Evolutionary conservation across 1,139 yeast species (phyloP).

Genomic region (Lipomyces yarrowii): DNA sequence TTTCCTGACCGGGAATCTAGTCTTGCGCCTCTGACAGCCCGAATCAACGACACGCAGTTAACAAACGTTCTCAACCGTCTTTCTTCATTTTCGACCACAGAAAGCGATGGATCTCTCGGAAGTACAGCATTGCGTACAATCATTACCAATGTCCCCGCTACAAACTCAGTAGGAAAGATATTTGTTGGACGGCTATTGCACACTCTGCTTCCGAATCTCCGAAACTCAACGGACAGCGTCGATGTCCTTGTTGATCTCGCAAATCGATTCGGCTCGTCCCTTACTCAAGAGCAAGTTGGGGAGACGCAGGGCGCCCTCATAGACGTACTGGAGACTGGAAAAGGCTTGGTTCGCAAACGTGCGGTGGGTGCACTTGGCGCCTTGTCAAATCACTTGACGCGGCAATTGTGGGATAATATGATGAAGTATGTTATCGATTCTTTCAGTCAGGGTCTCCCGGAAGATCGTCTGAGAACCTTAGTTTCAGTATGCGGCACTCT

Average conservation of each 20-base stretch:
- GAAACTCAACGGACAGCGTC: conserved; percentile 57
- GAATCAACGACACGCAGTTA: conserved; percentile 35
- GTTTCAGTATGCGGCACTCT: conserved; percentile 39
- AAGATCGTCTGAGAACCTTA: conserved; percentile 33
- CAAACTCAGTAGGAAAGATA: conserved; percentile 41
- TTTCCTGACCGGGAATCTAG: conserved; percentile 25
- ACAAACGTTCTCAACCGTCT: conserved; percentile 33
- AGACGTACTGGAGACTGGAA: conserved; percentile 34
- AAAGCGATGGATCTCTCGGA: conserved; percentile 53
- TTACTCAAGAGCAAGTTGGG: conserved; percentile 49
- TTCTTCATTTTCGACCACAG: conserved; percentile 25
- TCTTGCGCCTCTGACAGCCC: conserved; percentile 46
- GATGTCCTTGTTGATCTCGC: conserved; percentile 66
- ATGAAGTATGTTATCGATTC: conserved; percentile 34
- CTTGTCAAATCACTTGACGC: conserved; percentile 47
- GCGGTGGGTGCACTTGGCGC: conserved; percentile 59
- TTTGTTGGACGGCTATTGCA: conserved; percentile 44
- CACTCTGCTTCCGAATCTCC: conserved; percentile 39
- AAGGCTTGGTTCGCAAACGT: conserved; percentile 42
- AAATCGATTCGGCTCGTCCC: conserved; percentile 55
- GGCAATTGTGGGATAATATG: conserved; percentile 38
- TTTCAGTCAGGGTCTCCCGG: conserved; percentile 29
- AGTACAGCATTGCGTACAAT: conserved; percentile 72
- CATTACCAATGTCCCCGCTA: conserved; percentile 47
- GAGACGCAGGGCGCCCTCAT: conserved; percentile 42